Evolutionary conservation across 306 rosid species (phyloP).

Genomic region (Betula pendula): DNA sequence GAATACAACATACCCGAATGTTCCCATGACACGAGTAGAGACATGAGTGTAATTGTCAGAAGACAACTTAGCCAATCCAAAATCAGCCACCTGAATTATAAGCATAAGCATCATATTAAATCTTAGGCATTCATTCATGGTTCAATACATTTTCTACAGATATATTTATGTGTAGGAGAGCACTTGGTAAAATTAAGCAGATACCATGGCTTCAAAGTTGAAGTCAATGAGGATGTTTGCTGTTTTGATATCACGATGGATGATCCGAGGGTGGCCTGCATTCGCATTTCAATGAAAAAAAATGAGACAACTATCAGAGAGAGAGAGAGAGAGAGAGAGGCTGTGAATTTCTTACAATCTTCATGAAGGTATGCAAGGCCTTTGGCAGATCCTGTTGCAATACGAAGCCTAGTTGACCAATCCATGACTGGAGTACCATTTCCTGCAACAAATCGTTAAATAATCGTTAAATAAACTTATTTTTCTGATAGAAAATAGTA

Average conservation of each 20-base stretch:
- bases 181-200: background rate
- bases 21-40: conserved; percentile 92
- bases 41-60: conserved; percentile 80
- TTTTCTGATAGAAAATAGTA: background rate
- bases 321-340: background rate
- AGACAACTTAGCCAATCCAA: conserved; percentile 84
- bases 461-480: background rate
- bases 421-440: conserved; percentile 68
- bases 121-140: background rate
- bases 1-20: conserved; percentile 65
- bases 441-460: conserved; percentile 35
- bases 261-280: conserved; percentile 81
- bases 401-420: conserved; percentile 69
- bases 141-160: background rate
- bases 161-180: background rate
- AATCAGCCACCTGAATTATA: conserved; percentile 79
- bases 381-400: conserved; percentile 78
- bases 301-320: background rate
- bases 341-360: conserved; percentile 61
- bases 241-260: conserved; percentile 88
- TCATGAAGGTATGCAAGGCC: conserved; percentile 93
- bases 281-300: conserved; percentile 6
- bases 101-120: conserved; percentile 9
- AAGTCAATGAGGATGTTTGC: conserved; percentile 77
- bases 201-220: conserved; percentile 89